phyloP scores from a whole-genome alignment of 2,329 filamentous ascomycete species.

The Pseudogymnoascus sp. region DNA sequence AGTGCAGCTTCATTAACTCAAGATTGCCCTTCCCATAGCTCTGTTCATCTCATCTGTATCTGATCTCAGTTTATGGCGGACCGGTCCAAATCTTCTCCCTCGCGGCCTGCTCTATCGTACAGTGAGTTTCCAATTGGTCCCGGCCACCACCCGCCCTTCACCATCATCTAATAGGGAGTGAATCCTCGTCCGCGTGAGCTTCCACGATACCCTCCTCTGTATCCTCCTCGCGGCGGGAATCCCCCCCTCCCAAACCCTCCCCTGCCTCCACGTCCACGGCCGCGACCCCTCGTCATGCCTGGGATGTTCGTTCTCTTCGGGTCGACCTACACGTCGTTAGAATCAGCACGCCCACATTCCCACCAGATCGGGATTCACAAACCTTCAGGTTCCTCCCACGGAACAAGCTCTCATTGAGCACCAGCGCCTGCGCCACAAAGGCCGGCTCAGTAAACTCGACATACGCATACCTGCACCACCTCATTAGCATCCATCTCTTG shows the following conservation, averaged over 20 bases:
- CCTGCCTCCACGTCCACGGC: conserved; percentile 47
- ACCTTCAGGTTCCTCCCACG: conserved; percentile 95
- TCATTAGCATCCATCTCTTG: conserved; percentile 46
- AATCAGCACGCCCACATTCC: neutral
- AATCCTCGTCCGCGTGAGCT: conserved; percentile 52
- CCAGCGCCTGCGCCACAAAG: conserved; percentile 85
- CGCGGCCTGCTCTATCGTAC: conserved; percentile 10
- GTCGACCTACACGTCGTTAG: conserved; percentile 49
- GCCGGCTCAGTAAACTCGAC: conserved; percentile 95
- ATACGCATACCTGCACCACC: conserved; percentile 75
- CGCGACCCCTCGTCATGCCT: conserved; percentile 79
- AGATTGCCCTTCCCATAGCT: neutral
- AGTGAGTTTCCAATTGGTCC: conserved; percentile 5
- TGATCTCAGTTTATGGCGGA: neutral
- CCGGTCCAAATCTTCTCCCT: conserved; percentile 1
- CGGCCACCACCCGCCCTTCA: neutral
- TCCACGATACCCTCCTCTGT: conserved; percentile 53
- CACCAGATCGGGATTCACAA: conserved; percentile 10
- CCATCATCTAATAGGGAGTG: conserved; percentile 50
- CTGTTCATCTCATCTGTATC: neutral
- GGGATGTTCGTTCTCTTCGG: conserved; percentile 96
- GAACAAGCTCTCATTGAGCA: conserved; percentile 94
- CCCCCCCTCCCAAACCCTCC: conserved; percentile 46
- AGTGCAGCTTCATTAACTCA: neutral
- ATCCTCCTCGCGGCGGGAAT: conserved; percentile 47